phyloP scores from a whole-genome alignment of 352 stramenopile genomes.

The Globisporangium orthogonon region DNA sequence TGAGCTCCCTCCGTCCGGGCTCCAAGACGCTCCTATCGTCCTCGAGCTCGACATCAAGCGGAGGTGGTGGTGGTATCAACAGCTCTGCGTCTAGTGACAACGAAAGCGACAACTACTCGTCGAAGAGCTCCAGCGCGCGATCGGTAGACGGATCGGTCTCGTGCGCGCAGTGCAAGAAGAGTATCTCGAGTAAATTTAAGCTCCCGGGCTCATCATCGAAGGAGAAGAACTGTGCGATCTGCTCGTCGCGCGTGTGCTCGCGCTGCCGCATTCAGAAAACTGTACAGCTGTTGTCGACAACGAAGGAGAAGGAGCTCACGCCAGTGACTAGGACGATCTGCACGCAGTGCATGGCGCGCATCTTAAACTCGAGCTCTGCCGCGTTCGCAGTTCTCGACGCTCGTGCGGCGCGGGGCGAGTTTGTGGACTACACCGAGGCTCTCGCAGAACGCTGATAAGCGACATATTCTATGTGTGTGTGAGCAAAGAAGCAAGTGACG shows the following conservation, averaged over 20 bases:
- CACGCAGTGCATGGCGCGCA: slow-evolving; percentile 21
- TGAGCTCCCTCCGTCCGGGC: not conserved
- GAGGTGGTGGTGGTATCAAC: not conserved
- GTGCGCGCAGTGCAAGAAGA: slow-evolving; percentile 1
- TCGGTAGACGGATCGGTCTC: not conserved
- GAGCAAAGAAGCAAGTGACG: no score
- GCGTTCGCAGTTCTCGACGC: slow-evolving; percentile 14
- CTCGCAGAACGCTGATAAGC: no score
- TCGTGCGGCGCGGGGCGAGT: not conserved
- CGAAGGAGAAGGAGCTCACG: slow-evolving; percentile 18
- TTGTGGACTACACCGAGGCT: slow-evolving; percentile 12
- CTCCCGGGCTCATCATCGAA: not conserved
- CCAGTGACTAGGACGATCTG: slow-evolving; percentile 21
- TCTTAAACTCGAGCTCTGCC: not conserved
- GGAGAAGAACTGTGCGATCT: slow-evolving; percentile 6
- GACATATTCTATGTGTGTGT: no score
- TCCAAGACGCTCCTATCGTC: not conserved
- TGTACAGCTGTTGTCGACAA: slow-evolving; percentile 10
- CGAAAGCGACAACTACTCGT: no score
- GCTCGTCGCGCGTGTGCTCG: slow-evolving; percentile 13
- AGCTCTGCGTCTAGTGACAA: no score
- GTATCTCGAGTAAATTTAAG: not conserved
- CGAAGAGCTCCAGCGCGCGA: no score
- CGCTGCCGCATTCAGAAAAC: slow-evolving; percentile 16
- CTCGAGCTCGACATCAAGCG: not conserved